A percentile compares a stretch with the other conserved stretches of the same genome.
Evolutionary conservation across 257 asterid species (phyloP).

Genomic region (Gentiana dahurica): DNA sequence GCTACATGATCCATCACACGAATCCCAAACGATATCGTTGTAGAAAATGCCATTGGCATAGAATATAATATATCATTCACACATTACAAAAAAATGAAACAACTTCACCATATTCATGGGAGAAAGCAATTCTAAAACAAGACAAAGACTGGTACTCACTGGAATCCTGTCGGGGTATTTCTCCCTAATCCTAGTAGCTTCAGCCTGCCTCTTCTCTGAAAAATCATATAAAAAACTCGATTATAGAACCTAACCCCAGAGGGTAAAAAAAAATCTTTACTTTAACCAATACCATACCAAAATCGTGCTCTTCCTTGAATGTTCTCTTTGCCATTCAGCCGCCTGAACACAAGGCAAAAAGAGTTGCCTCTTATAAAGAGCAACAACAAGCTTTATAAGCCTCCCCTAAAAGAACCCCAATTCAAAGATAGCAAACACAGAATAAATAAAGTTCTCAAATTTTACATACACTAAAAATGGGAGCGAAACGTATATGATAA

Average conservation of each 20-base stretch:
- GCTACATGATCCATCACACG: neutral
- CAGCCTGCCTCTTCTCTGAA: conserved; percentile 59
- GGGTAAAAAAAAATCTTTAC: conserved; percentile 5
- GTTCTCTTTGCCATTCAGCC: conserved; percentile 43
- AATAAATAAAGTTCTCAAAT: too few species aligned
- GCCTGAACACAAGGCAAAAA: conserved; percentile 11
- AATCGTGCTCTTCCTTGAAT: conserved; percentile 60
- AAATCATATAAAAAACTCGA: neutral
- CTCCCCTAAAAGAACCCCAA: conserved; percentile 1
- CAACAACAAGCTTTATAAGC: neutral
- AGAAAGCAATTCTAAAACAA: neutral
- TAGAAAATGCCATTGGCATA: neutral
- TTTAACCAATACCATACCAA: conserved; percentile 29
- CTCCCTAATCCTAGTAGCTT: conserved; percentile 67
- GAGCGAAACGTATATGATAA: too few species aligned
- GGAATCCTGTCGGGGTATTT: conserved; percentile 69
- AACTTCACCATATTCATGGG: neutral
- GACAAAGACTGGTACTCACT: conserved; percentile 26
- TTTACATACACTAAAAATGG: too few species aligned
- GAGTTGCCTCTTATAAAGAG: neutral
- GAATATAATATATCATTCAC: neutral
- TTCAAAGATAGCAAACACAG: neutral
- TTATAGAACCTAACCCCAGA: neutral
- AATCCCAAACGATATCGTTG: neutral
- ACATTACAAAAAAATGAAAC: neutral